Conservation (phyloP, 2,329 filamentous ascomycete genomes). For the Colletotrichum destructivum region DNA sequence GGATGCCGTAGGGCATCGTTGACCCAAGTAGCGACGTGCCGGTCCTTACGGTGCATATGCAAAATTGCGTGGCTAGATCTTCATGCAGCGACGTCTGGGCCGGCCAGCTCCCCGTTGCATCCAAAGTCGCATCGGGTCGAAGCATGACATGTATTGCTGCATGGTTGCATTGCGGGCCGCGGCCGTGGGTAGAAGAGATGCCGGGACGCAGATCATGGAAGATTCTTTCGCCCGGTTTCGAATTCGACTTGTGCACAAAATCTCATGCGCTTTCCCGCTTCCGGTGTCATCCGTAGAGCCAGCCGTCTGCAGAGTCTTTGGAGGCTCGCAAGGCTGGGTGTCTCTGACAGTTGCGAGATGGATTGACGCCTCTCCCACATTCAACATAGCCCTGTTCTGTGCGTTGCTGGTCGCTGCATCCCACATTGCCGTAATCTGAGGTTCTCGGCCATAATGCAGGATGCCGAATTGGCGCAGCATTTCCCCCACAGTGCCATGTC, state of each 20-base stretch:
- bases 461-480: not conserved
- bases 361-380: not conserved
- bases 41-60: slow-evolving; percentile 8
- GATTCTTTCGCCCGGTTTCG: not conserved
- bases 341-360: not conserved
- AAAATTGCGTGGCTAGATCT: slow-evolving; percentile 12
- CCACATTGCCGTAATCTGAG: too few relatives aligned
- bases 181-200: not conserved
- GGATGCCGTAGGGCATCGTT: not conserved
- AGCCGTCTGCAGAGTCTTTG: not conserved
- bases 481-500: not conserved
- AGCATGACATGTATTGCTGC: slow-evolving; percentile 5
- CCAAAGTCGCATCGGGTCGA: not conserved
- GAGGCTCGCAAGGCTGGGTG: not conserved
- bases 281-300: not conserved
- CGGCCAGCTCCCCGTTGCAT: slow-evolving; percentile 12
- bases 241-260: not conserved
- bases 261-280: not conserved
- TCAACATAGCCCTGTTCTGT: not conserved
- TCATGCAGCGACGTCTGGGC: not conserved
- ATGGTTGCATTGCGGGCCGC: slow-evolving; percentile 32
- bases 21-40: not conserved
- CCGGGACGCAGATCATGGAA: slow-evolving; percentile 6
- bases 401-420: not conserved
- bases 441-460: not conserved